Conservation (phyloP, 805 yeast genomes). For the Ogataea trehalophila region DNA sequence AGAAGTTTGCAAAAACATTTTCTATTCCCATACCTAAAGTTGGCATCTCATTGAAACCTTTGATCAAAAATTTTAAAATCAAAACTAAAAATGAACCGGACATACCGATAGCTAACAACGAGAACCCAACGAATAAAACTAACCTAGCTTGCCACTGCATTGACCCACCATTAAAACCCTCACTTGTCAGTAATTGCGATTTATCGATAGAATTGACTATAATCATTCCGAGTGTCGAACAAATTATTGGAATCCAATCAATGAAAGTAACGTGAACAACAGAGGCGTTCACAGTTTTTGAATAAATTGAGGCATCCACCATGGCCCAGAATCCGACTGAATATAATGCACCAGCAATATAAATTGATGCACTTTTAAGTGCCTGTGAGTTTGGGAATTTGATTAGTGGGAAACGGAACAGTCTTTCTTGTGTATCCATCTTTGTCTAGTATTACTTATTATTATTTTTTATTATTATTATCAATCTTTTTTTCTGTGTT, state of each 20-base stretch:
- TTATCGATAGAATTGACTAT: slow-evolving; percentile 73
- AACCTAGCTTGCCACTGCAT: slow-evolving; percentile 94
- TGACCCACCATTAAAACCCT: slow-evolving; percentile 31
- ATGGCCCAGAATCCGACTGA: slow-evolving; percentile 88
- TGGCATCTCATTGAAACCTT: slow-evolving; percentile 70
- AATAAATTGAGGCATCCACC: slow-evolving; percentile 83
- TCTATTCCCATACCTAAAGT: slow-evolving; percentile 92
- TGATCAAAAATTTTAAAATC: slow-evolving; percentile 76
- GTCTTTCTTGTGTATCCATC: slow-evolving; percentile 34
- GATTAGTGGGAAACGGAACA: slow-evolving; percentile 62
- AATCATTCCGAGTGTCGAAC: slow-evolving; percentile 86
- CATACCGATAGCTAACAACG: slow-evolving; percentile 87
- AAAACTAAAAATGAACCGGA: slow-evolving; percentile 89
- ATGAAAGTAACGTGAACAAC: slow-evolving; percentile 82
- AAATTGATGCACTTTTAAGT: slow-evolving; percentile 69
- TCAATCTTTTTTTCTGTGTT: too few species aligned
- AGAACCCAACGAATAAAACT: slow-evolving; percentile 85
- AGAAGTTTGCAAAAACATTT: slow-evolving; percentile 73
- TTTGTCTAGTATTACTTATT: background rate
- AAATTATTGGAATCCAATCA: slow-evolving; percentile 93
- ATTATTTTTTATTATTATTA: too few species aligned
- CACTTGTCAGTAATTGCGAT: slow-evolving; percentile 35
- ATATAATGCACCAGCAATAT: slow-evolving; percentile 69
- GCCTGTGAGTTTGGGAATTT: slow-evolving; percentile 67
- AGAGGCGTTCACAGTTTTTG: slow-evolving; percentile 81